phyloP scores from a whole-genome alignment of 2,329 filamentous ascomycete genomes.

The Fusarium sp. region DNA sequence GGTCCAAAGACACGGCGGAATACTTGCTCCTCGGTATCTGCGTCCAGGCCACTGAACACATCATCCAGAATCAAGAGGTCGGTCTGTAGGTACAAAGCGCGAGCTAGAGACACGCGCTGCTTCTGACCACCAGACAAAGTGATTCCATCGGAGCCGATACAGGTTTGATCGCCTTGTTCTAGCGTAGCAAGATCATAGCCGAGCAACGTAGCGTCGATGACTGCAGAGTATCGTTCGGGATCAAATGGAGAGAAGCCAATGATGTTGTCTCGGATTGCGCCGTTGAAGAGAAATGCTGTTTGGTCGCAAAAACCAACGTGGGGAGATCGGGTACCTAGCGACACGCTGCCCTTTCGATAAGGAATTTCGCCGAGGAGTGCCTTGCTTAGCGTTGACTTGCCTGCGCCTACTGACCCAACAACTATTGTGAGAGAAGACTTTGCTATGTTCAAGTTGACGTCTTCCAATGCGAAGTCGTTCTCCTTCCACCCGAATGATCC shows the following conservation, averaged over 20 bases:
- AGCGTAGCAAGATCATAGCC: slow-evolving; percentile 47
- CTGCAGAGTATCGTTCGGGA: slow-evolving; percentile 47
- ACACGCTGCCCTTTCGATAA: slow-evolving; percentile 25
- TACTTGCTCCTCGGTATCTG: slow-evolving; percentile 56
- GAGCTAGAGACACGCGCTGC: slow-evolving; percentile 54
- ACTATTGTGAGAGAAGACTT: slow-evolving; percentile 47
- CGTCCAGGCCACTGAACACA: slow-evolving; percentile 57
- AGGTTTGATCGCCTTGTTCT: slow-evolving; percentile 51
- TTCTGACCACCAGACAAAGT: slow-evolving; percentile 57
- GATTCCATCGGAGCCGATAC: slow-evolving; percentile 55
- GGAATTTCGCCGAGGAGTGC: slow-evolving; percentile 49
- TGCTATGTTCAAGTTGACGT: slow-evolving; percentile 26
- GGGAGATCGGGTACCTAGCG: slow-evolving; percentile 11
- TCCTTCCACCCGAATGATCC: slow-evolving; percentile 44
- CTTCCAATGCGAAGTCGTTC: slow-evolving; percentile 29
- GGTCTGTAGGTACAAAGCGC: slow-evolving; percentile 56
- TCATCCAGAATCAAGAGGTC: slow-evolving; percentile 60
- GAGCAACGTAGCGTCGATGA: slow-evolving; percentile 50
- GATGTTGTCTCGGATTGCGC: slow-evolving; percentile 53
- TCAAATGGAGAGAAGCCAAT: slow-evolving; percentile 49
- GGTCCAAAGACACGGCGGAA: slow-evolving; percentile 57
- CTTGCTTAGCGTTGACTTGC: slow-evolving; percentile 54
- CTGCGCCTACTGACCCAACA: slow-evolving; percentile 51
- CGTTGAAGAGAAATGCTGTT: slow-evolving; percentile 50
- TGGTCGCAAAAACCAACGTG: slow-evolving; percentile 50